Evolutionary conservation across 108 stramenopile species (phyloP), one percentile per base, ranked within the genome.

Genomic region (Cyclotella atomus): DNA sequence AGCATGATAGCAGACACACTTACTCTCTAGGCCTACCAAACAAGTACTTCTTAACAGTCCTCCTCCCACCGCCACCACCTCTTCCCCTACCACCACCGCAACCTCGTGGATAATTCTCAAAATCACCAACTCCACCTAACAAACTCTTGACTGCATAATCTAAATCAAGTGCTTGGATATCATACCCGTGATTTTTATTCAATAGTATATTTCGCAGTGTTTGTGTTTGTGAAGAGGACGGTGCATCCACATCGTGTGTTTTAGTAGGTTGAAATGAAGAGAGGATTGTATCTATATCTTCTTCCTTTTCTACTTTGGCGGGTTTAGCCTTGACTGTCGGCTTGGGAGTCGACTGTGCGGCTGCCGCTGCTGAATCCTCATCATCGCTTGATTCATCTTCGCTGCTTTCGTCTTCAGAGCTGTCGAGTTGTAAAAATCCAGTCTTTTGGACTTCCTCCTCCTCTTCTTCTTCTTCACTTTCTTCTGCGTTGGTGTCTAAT

Each of bases 1-100:
- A n/a, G n/a, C n/a, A n/a, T n/a, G n/a, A n/a, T n/a, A n/a, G n/a
- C n/a, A n/a, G n/a, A n/a, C n/a, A n/a, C n/a, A n/a, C n/a, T n/a
- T n/a, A n/a, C 3, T 82, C 72, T 28, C 75, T 66, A 5, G 88
- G 81, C 35, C 71, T 80, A 25, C 91, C 91, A 87, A 95, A 95
- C 4, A 92, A 27, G 20, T 71, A 68, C 34, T 66, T 72, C 59
- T 72, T 83, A 9, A 56, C 56, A 29, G 84, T 69, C 52, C 59
- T 45, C 12, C 67, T 38, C 16, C 53, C 27, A 74, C 45, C 46
- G 14, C 59, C 19, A 59, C 41, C 59, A n/a, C n/a, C n/a, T n/a
- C n/a, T n/a, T n/a, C n/a, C n/a, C n/a, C n/a, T n/a, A n/a, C n/a
- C n/a, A n/a, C n/a, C n/a, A n/a, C n/a, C n/a, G n/a, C n/a, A n/a